Evolutionary conservation across 495 filamentous ascomycete genomes (phyloP), one percentile per base, ranked within the genome.

Genomic region (Penicillium subrubescens): DNA sequence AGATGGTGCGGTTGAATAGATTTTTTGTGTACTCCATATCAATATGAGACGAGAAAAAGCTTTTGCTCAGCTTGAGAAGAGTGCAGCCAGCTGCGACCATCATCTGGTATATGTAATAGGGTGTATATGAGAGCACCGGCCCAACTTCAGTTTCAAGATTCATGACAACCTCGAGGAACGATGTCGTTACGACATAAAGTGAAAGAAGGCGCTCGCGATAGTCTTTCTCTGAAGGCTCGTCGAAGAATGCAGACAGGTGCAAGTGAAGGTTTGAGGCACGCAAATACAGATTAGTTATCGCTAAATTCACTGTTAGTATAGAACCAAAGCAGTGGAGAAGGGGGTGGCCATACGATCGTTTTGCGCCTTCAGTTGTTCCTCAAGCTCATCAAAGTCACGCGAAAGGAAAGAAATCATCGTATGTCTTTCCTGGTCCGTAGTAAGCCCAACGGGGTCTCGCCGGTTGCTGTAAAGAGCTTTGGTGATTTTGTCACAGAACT

Each of bases 71-170:
- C 73, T 97, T 97, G 57, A 96, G 80, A 41, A 97, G 76, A 5
- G 91, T 89, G 70, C 94, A 96, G 17, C 91, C 92, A 1, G 88
- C 91, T 41, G 93, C 93, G 41, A 96, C 88, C 69, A 96, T 88
- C 90, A 97, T 96, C 76, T 96, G 93, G 67, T 93, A 89, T 59
- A 97, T 84, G 73, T 96, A 96, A 71, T 94, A 93, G 44, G 91
- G 91, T 19, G 89, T 86, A 70, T 90, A 93, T 21, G 82, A 82
- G 14, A 97, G 78, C 21, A 90, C 81, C 31, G 76, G 67, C 51
- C 78, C 75, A 58, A 75, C 74, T 43, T 79, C 71, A 1, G 81
- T 79, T 65, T 88, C 84, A 3, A 89, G 76, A 17, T 85, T 83
- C 68, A 94, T 85, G 15, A 90, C 87, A 48, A 83, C 77, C 67